Conservation (phyloP, 2,329 filamentous ascomycete genomes). For the Raffaelea ambrosiae region DNA sequence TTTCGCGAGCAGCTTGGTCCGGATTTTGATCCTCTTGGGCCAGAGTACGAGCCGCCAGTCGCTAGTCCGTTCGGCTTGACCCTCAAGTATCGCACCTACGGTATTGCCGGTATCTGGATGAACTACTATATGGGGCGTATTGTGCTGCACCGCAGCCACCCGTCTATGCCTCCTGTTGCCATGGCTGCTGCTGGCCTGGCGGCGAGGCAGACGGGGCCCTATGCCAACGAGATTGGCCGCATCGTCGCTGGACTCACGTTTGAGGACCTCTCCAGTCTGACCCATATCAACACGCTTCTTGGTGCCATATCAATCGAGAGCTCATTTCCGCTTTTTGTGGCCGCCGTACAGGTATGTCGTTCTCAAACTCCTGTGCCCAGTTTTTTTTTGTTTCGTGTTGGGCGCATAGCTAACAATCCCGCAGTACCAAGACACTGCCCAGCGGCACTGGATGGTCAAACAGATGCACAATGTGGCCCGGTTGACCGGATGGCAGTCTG, state of each 20-base stretch:
- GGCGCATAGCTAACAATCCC: neutral
- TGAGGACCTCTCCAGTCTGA: constrained; percentile 41
- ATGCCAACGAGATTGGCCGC: constrained; percentile 67
- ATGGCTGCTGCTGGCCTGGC: constrained; percentile 79
- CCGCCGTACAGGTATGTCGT: constrained; percentile 58
- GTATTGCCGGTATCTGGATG: constrained; percentile 81
- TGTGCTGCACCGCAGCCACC: constrained; percentile 72
- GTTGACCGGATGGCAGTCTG: constrained; percentile 81
- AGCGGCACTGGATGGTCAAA: constrained; percentile 70
- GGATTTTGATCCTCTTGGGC: constrained; percentile 66
- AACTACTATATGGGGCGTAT: constrained; percentile 82
- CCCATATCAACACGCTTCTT: constrained; percentile 64
- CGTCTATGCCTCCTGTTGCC: constrained; percentile 82
- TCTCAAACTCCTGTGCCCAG: neutral
- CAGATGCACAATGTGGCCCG: constrained; percentile 67
- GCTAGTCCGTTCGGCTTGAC: constrained; percentile 75
- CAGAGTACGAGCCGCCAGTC: constrained; percentile 54
- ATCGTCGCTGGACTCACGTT: constrained; percentile 66
- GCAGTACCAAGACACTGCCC: constrained; percentile 61
- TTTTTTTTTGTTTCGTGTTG: neutral
- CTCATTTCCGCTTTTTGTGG: constrained; percentile 77
- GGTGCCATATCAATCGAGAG: constrained; percentile 77
- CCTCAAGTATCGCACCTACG: constrained; percentile 74
- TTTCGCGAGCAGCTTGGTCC: constrained; percentile 60
- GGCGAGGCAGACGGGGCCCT: constrained; percentile 60